A percentile compares a stretch with the other conserved stretches of the same genome.
These are phyloP conservation scores for Aphanocladium album DNA, from an alignment of 2,329 filamentous ascomycete genomes.

Conservation along the genomic window DNA sequence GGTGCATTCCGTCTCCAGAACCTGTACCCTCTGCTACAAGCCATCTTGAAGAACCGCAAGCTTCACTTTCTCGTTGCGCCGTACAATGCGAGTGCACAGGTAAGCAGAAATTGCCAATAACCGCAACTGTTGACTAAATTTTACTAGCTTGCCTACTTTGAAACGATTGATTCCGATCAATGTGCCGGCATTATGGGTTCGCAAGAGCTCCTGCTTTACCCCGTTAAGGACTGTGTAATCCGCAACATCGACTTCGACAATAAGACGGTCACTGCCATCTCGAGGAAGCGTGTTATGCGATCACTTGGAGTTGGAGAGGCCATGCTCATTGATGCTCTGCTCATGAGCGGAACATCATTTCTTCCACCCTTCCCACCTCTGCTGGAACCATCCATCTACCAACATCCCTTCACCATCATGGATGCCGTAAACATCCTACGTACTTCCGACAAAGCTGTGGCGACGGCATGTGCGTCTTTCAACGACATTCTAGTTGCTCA, in stretches of 20 bases:
- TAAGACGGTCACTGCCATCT: slow-evolving; percentile 56
- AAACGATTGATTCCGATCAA: slow-evolving; percentile 60
- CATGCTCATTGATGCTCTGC: slow-evolving; percentile 75
- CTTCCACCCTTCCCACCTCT: slow-evolving; percentile 75
- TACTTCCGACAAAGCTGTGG: slow-evolving; percentile 63
- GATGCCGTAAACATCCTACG: slow-evolving; percentile 75
- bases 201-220: slow-evolving; percentile 80
- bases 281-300: slow-evolving; percentile 66
- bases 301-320: slow-evolving; percentile 61
- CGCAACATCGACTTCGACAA: slow-evolving; percentile 62
- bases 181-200: slow-evolving; percentile 77
- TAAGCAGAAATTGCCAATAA: slow-evolving; percentile 37
- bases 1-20: slow-evolving; percentile 66
- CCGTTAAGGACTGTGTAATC: slow-evolving; percentile 72
- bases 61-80: slow-evolving; percentile 79
- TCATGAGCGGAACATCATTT: slow-evolving; percentile 79
- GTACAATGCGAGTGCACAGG: slow-evolving; percentile 83
- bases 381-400: slow-evolving; percentile 51
- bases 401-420: slow-evolving; percentile 58
- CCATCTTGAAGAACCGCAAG: slow-evolving; percentile 61
- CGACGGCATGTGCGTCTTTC: slow-evolving; percentile 69
- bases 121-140: slow-evolving; percentile 15
- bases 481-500: slow-evolving; percentile 71
- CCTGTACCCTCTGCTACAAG: slow-evolving; percentile 72
- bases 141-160: slow-evolving; percentile 69